Evolutionary conservation across 139 green algal species (phyloP).

Genomic region (Nannochloris sp.): DNA sequence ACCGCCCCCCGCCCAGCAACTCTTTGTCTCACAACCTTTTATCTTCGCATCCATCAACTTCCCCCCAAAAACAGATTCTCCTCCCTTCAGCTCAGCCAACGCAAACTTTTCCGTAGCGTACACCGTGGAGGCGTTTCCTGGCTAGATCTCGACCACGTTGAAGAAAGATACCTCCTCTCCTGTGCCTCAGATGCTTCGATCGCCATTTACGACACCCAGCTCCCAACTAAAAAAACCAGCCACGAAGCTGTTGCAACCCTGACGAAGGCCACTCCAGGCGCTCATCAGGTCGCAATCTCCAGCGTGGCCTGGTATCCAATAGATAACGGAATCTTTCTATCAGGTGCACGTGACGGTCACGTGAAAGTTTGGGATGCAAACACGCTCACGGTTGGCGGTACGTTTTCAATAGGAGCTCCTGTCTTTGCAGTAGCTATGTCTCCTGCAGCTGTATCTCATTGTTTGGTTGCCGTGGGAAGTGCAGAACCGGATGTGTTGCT

Average conservation of each 20-base stretch:
- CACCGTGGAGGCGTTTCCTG: constrained; percentile 38
- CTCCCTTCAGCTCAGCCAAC: constrained; percentile 6
- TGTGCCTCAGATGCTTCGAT: constrained; percentile 30
- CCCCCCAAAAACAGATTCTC: neutral
- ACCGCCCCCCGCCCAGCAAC: no score
- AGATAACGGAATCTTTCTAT: constrained; percentile 74
- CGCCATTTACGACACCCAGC: constrained; percentile 49
- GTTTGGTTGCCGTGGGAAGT: constrained; percentile 49
- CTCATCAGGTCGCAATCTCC: constrained; percentile 41
- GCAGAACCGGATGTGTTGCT: constrained; percentile 42
- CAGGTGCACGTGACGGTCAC: constrained; percentile 38
- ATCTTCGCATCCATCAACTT: no score
- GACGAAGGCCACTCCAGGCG: neutral
- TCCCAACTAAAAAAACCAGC: neutral
- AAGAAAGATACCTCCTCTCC: constrained; percentile 63
- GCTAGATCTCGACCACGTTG: constrained; percentile 52
- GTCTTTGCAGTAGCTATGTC: constrained; percentile 69
- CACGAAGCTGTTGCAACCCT: constrained; percentile 6
- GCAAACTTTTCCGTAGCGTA: constrained; percentile 7
- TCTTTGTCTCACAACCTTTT: constrained; percentile 8
- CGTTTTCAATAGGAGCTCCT: constrained; percentile 50
- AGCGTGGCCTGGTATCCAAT: constrained; percentile 75
- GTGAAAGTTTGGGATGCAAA: constrained; percentile 83
- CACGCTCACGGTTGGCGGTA: constrained; percentile 32
- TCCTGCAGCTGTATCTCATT: constrained; percentile 39